These are phyloP conservation scores for Aureobasidium sp. DNA, from an alignment of 2,329 filamentous ascomycete species.

Conservation along the genomic window DNA sequence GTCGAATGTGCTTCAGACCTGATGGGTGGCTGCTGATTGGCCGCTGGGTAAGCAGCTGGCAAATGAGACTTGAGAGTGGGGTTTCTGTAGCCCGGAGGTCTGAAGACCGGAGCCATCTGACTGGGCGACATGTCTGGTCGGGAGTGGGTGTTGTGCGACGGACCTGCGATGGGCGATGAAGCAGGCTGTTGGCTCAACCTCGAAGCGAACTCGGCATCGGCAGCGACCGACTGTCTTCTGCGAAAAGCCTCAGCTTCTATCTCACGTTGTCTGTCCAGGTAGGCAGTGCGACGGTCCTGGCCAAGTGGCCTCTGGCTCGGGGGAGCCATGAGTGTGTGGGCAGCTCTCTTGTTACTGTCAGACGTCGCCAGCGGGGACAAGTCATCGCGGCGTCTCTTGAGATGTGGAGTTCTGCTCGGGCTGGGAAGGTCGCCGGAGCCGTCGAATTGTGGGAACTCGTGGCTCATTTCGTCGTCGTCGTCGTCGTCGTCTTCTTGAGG, in stretches of 20 bases:
- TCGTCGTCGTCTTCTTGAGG: not conserved
- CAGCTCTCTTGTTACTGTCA: slow-evolving; percentile 18
- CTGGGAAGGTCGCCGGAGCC: not conserved
- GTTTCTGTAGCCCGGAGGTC: slow-evolving; percentile 20
- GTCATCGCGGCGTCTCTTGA: slow-evolving; percentile 18
- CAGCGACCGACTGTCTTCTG: slow-evolving; percentile 19
- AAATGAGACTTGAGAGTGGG: not conserved
- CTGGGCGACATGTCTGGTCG: slow-evolving; percentile 10
- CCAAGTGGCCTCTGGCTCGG: slow-evolving; percentile 18
- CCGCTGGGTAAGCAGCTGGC: not conserved
- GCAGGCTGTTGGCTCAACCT: slow-evolving; percentile 22
- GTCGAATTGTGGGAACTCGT: not conserved
- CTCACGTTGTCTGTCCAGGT: slow-evolving; percentile 13
- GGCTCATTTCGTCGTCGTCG: not conserved
- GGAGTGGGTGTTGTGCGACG: not conserved
- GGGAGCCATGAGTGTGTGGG: slow-evolving; percentile 15
- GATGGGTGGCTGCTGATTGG: not conserved
- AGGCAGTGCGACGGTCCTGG: slow-evolving; percentile 5
- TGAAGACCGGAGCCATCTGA: slow-evolving; percentile 18
- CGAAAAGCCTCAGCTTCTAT: slow-evolving; percentile 15
- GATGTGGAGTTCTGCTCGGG: not conserved
- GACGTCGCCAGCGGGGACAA: slow-evolving; percentile 16
- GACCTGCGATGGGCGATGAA: slow-evolving; percentile 7
- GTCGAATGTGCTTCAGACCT: slow-evolving; percentile 4
- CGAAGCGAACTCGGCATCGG: slow-evolving; percentile 25